Evolutionary conservation across 257 asterid genomes (phyloP), one percentile per base, ranked within the genome.

Genomic region (Plectranthus barbatus): DNA sequence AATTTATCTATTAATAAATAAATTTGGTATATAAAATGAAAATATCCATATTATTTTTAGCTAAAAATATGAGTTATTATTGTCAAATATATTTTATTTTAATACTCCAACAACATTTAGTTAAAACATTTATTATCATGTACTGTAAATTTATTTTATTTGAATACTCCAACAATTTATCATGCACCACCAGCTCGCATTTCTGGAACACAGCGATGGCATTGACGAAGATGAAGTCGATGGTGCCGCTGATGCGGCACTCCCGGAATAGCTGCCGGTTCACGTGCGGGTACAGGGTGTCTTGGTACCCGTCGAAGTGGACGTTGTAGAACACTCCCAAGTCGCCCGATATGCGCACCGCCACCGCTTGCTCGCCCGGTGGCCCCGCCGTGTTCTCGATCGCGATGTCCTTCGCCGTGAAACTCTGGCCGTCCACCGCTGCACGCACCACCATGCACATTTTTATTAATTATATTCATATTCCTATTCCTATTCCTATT

Each of bases 311-410:
- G 50, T 86, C 84, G 60, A 89, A 74, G 67, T 72, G 81, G 61
- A 88, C 87, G 65, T 86, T 86, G 78, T 31, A 67, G 83, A 82
- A 62, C 18, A 84, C 23, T 1, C 80, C 68, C 11, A 53, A 62
- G 67, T 88, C 97, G 0, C 80, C 92, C 1, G 96, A 88, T 7
- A 66, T 83, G 1, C 95, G 86, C 3, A 88, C 77, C 0, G 95
- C 97, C 15, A 86, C 95, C 1, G 94, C 97, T 7, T 89, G 95
- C 56, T 86, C 90, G 65, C 79, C 81, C 0, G 0, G 5, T 0
- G 97, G 58, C 1, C 95, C 97, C 0, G 94, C 91, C 4, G 89
- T 69, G 83, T 89, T 89, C 86, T 86, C 94, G 33, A 89, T 36
- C 6, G 79, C 90, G 48, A 90, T 80, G 80, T 85, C 87, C 77